A percentile compares a stretch with the other conserved stretches of the same genome.
phyloP scores from a whole-genome alignment of 1,284 basidiomycete species.

The Gymnopus androsaceus region DNA sequence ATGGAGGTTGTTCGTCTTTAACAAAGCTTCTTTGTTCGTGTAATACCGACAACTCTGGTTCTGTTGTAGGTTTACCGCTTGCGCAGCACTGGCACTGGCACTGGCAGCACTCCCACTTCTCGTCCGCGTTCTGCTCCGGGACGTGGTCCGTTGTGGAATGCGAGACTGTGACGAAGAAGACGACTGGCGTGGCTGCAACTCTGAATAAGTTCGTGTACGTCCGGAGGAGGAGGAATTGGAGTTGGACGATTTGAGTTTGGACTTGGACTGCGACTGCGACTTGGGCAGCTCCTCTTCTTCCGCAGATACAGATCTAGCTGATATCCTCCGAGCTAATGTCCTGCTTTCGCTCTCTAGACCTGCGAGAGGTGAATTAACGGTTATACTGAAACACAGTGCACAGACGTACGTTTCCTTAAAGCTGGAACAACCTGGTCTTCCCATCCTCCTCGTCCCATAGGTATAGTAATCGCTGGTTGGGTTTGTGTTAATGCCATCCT shows the following conservation, averaged over 20 bases:
- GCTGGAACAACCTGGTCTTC: constrained; percentile 73
- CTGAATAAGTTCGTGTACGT: too few species aligned
- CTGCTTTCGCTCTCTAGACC: constrained; percentile 75
- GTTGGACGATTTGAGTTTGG: constrained; percentile 12
- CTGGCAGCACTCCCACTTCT: too few species aligned
- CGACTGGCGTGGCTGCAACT: background rate
- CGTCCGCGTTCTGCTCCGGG: too few species aligned
- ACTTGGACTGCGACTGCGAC: background rate
- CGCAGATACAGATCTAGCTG: constrained; percentile 65
- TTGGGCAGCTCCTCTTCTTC: constrained; percentile 37
- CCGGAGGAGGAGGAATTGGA: background rate
- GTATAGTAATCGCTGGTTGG: too few species aligned
- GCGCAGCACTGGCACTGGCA: too few species aligned
- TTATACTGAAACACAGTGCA: constrained; percentile 6
- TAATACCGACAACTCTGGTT: too few species aligned
- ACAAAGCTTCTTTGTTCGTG: too few species aligned
- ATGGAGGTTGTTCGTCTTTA: constrained; percentile 49
- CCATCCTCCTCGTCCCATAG: constrained; percentile 61
- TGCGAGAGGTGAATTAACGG: constrained; percentile 30
- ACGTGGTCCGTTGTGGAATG: too few species aligned
- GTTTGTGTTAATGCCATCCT: constrained; percentile 51
- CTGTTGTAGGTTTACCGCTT: too few species aligned
- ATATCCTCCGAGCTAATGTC: constrained; percentile 70
- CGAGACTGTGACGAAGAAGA: too few species aligned
- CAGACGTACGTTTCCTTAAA: constrained; percentile 62